Percentiles rank a stretch among this genome's conserved stretches.
These are phyloP conservation scores for Volvox africanus DNA, from an alignment of 139 green algal genomes.

Conservation along the genomic window DNA sequence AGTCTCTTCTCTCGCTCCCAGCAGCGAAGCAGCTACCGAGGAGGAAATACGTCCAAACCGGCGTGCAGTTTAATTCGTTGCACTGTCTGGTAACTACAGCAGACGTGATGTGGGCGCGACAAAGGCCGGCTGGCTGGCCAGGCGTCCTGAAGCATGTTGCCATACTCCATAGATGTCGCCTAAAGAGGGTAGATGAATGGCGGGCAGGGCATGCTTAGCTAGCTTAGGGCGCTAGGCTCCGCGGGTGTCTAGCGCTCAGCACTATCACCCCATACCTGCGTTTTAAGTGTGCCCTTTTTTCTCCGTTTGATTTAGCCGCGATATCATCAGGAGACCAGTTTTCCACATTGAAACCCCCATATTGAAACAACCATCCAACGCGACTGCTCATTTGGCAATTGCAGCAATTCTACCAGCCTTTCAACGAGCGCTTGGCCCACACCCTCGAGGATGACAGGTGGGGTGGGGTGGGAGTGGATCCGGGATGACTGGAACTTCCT, in stretches of 20 bases:
- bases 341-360: not conserved
- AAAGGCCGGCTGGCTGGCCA: no score
- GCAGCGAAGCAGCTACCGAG: not conserved
- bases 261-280: no score
- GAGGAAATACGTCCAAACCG: not conserved
- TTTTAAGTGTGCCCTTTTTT: not conserved
- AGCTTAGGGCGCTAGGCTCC: no score
- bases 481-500: not conserved
- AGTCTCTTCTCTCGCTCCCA: not conserved
- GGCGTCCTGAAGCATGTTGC: no score
- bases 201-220: no score
- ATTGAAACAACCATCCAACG: not conserved
- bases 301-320: not conserved
- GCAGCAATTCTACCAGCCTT: conserved; percentile 34
- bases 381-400: not conserved
- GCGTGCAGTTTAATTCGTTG: no score
- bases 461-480: no score
- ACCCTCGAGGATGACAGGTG: conserved; percentile 11
- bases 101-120: no score
- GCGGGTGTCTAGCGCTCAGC: not conserved
- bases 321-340: not conserved
- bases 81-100: no score
- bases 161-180: no score
- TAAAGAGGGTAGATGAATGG: no score
- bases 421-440: conserved; percentile 28